Conservation (phyloP, 257 asterid genomes). For the Plantago elongata region DNA sequence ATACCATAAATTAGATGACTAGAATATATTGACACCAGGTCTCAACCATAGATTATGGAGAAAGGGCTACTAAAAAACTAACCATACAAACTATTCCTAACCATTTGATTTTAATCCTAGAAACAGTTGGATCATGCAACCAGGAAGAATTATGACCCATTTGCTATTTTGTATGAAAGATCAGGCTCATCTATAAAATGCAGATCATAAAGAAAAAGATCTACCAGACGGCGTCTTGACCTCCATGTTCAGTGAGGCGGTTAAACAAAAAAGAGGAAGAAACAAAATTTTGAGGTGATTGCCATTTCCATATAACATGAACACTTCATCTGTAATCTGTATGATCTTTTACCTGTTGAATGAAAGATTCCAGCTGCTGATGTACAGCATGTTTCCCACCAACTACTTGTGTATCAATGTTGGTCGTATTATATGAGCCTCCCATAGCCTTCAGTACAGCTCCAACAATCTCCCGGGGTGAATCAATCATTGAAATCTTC, state of each 20-base stretch:
- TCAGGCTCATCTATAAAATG: no score
- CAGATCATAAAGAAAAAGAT: no score
- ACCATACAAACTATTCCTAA: no score
- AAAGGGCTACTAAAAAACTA: no score
- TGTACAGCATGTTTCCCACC: conserved; percentile 78
- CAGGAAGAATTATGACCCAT: no score
- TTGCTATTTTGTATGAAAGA: no score
- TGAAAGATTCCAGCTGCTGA: conserved; percentile 57
- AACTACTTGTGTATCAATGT: conserved; percentile 58
- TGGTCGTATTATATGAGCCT: conserved; percentile 71
- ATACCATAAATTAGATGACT: not conserved
- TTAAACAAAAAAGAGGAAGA: not conserved
- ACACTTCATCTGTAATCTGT: not conserved
- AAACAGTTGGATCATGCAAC: no score
- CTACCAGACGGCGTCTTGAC: no score
- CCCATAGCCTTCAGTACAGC: conserved; percentile 86
- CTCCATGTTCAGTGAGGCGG: no score
- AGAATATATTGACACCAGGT: not conserved
- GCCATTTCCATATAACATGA: not conserved
- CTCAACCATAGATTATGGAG: no score
- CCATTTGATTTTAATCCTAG: no score
- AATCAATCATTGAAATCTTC: conserved; percentile 87
- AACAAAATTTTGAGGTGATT: not conserved
- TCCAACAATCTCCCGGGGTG: conserved; percentile 86
- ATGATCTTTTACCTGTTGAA: conserved; percentile 55